Percentiles rank a stretch among this genome's conserved stretches.
phyloP scores from a whole-genome alignment of 2,329 filamentous ascomycete genomes.

The Ilyonectria mors-panacis region DNA sequence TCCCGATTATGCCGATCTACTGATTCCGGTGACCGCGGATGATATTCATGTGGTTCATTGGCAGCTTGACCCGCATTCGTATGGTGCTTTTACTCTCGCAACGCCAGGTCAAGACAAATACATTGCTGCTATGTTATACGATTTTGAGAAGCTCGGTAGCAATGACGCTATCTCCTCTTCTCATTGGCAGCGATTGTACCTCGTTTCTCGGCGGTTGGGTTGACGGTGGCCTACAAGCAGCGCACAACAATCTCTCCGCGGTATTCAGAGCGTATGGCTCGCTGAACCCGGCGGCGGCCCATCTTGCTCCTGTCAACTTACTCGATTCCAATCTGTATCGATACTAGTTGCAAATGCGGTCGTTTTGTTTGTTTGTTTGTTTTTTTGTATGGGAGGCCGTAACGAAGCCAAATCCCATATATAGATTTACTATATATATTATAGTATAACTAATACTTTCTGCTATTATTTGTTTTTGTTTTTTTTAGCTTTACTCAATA shows the following conservation, averaged over 20 bases:
- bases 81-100: background rate
- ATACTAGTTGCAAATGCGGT: too few relatives aligned
- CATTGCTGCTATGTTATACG: background rate
- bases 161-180: background rate
- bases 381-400: too few relatives aligned
- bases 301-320: background rate
- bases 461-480: too few relatives aligned
- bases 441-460: too few relatives aligned
- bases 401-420: too few relatives aligned
- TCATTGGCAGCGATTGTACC: background rate
- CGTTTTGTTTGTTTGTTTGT: too few relatives aligned
- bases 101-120: background rate
- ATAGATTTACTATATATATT: too few relatives aligned
- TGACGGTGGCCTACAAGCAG: background rate
- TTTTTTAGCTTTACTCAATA: too few relatives aligned
- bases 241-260: background rate
- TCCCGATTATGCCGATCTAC: background rate
- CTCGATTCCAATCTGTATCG: background rate
- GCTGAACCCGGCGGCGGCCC: background rate
- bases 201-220: constrained; percentile 1
- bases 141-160: constrained; percentile 6
- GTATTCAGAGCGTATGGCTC: background rate
- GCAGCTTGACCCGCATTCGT: background rate
- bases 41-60: background rate
- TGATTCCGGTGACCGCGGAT: background rate